Base-by-base conservation (phyloP, 768 basidiomycete genomes). In the Podaxis carcinomalis region DNA sequence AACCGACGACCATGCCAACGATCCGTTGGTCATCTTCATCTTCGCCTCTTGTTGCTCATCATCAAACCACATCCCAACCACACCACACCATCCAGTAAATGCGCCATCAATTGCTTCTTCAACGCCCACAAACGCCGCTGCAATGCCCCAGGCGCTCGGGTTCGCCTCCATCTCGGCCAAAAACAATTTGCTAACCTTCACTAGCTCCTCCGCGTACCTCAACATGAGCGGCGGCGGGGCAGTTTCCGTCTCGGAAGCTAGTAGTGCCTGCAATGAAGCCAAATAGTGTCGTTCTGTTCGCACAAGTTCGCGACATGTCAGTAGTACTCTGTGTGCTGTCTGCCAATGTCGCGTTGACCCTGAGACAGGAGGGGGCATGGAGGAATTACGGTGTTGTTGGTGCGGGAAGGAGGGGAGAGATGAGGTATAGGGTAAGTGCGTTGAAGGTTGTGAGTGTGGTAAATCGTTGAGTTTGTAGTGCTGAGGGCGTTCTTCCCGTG, bases 121-220 rank as follows among this genome's bases (percentile, higher is more conserved):
- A 51, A 73, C 75, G 0, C 77, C 71, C 25, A 88, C 72, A 63
- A 89, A 86, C 5, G 88, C 83, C 4, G 78, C 75, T 10, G 85
- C 81, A 32, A 89, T 82, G 7, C 88, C 88, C 76, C 79, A 81
- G 2, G 84, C 84, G 47, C 85, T 87, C 13, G 87, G 88, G 57
- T 89, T 86, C 32, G 67, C 67, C 36, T 83, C 77, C 68, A 87
- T 78, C n/a, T 72, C 72, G 19, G 70, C 71, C n/a, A 86, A 64
- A 44, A 88, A 73, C 16, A 70, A 70, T 55, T 82, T 77, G 28
- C 86, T 88, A 19, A 77, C 81, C 16, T 68, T 65, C 37, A 85
- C 74, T 10, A 89, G 78, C 6, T 75, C 77, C 16, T 77, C 81
- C 13, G 85, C 72, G 63, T 88, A 80, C 9, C 76, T 68, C 21